Conservation (phyloP, 129 eudicot species). For the Artemisia annua region DNA sequence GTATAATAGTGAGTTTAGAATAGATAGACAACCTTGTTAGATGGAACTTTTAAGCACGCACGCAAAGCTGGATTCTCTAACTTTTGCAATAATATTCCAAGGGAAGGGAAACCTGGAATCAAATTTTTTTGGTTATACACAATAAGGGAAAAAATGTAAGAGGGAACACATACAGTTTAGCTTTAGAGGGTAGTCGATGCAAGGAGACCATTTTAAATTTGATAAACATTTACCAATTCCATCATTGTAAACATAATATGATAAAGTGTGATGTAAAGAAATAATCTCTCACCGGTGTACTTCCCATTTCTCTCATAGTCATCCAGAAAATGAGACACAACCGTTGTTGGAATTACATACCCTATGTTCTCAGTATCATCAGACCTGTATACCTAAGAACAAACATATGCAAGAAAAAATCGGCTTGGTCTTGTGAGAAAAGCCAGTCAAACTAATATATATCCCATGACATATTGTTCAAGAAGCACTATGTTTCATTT, state of each 20-base stretch:
- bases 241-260: not conserved
- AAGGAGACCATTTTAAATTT: not conserved
- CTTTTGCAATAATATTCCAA: slow-evolving; percentile 86
- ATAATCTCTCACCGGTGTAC: slow-evolving; percentile 73
- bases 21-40: slow-evolving; percentile 62
- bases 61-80: slow-evolving; percentile 97
- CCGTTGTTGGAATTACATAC: slow-evolving; percentile 89
- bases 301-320: slow-evolving; percentile 90
- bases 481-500: not conserved
- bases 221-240: not conserved
- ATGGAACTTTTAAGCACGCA: slow-evolving; percentile 84
- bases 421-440: slow-evolving; percentile 3
- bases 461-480: slow-evolving; percentile 6
- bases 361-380: slow-evolving; percentile 96
- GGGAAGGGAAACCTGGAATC: slow-evolving; percentile 88
- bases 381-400: slow-evolving; percentile 81
- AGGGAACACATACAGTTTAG: not conserved
- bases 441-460: slow-evolving; percentile 15
- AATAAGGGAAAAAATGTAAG: not conserved
- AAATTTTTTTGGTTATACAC: not conserved
- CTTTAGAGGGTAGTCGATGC: not conserved
- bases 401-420: slow-evolving; percentile 23
- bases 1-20: not conserved
- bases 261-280: not conserved
- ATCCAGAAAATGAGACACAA: slow-evolving; percentile 90